These are phyloP conservation scores for Thraustotheca clavata DNA, from an alignment of 352 stramenopile species.

Conservation along the genomic window DNA sequence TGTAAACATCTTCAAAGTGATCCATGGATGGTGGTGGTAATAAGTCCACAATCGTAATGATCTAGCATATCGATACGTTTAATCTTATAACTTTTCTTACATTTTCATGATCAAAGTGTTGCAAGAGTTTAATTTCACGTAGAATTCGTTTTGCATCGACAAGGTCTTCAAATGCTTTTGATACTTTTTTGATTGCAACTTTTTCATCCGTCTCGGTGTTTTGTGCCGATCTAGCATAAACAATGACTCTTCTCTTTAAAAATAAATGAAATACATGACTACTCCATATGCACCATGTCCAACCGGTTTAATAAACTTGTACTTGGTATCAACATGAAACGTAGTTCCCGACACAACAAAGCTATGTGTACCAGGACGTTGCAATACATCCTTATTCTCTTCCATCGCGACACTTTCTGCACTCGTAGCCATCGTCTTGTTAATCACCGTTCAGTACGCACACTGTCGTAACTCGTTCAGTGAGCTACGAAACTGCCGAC, in stretches of 20 bases:
- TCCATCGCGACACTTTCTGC: not conserved
- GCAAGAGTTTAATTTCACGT: constrained; percentile 92
- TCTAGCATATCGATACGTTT: constrained; percentile 23
- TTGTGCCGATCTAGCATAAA: constrained; percentile 49
- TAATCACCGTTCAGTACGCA: not conserved
- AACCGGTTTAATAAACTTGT: constrained; percentile 93
- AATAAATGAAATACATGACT: constrained; percentile 70
- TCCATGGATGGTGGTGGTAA: constrained; percentile 87
- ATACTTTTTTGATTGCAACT: constrained; percentile 86
- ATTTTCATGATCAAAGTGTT: constrained; percentile 92
- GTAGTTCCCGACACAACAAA: constrained; percentile 81
- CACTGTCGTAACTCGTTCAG: no score
- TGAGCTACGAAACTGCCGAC: constrained; percentile 1
- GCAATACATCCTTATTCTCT: not conserved
- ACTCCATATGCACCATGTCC: constrained; percentile 92
- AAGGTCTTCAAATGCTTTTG: constrained; percentile 93
- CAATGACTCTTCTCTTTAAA: not conserved
- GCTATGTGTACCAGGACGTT: constrained; percentile 54
- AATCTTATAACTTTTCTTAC: constrained; percentile 26
- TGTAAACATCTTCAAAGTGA: constrained; percentile 97
- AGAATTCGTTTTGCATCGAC: constrained; percentile 99
- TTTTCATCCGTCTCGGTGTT: constrained; percentile 77
- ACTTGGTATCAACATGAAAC: constrained; percentile 90
- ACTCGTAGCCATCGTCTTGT: not conserved
- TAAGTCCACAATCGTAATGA: constrained; percentile 95